Evolutionary conservation across 179 eudicot species (phyloP).

Genomic region (Carnegiea gigantea): DNA sequence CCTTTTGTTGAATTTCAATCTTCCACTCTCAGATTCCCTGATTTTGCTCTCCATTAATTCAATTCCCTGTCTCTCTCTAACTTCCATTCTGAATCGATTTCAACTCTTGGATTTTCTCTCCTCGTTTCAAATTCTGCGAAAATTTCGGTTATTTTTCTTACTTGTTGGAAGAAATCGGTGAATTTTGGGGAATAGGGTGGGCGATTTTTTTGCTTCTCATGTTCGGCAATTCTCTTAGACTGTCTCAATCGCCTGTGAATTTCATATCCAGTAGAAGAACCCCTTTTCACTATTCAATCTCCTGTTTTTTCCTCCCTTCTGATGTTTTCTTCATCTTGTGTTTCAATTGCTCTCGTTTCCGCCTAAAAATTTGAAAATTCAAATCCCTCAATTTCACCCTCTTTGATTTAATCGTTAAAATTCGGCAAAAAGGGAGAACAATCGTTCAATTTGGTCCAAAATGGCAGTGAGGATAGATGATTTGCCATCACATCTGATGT

Average conservation of each 20-base stretch:
- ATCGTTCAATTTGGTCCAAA: slow-evolving; percentile 4
- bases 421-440: neutral
- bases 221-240: slow-evolving; percentile 41
- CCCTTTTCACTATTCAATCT: slow-evolving; percentile 49
- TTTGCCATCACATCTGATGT: slow-evolving; percentile 74
- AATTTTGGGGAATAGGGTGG: slow-evolving; percentile 2
- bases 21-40: slow-evolving; percentile 15
- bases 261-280: slow-evolving; percentile 28
- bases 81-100: neutral
- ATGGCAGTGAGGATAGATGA: slow-evolving; percentile 67
- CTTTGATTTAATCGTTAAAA: neutral
- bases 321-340: slow-evolving; percentile 44
- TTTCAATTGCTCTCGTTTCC: slow-evolving; percentile 56
- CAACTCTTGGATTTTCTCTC: neutral
- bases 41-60: slow-evolving; percentile 12
- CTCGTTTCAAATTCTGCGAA: neutral
- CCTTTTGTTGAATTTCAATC: neutral
- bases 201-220: slow-evolving; percentile 46
- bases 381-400: neutral
- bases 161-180: neutral
- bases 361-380: slow-evolving; percentile 49
- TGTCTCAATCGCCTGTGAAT: slow-evolving; percentile 36
- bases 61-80: neutral
- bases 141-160: neutral
- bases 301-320: slow-evolving; percentile 42